Evolutionary conservation across 345 rosid genomes (phyloP).

Genomic region (Acer negundo): DNA sequence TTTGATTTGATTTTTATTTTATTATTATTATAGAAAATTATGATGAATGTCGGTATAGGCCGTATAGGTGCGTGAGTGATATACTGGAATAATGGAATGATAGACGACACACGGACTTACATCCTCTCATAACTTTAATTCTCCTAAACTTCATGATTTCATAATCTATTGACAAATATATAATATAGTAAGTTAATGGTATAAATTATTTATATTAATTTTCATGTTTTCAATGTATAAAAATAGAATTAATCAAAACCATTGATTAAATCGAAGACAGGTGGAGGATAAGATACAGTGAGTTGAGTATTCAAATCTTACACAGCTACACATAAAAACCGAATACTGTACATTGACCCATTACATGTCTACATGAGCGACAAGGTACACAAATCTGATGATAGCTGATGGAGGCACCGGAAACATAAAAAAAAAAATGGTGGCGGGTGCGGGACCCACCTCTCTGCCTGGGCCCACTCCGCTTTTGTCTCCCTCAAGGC

Average conservation of each 20-base stretch:
- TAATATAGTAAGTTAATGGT: no score
- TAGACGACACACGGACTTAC: not conserved
- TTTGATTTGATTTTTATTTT: no score
- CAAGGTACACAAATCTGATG: slow-evolving; percentile 10
- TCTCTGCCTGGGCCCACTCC: not conserved
- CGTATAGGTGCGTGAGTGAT: not conserved
- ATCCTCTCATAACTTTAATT: no score
- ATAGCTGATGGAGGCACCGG: slow-evolving; percentile 9
- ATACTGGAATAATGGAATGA: not conserved
- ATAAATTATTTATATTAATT: no score
- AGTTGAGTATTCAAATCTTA: no score
- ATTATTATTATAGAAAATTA: not conserved
- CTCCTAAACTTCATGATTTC: no score
- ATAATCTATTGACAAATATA: no score
- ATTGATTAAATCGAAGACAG: no score
- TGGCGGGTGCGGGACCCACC: not conserved
- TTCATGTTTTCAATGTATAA: no score
- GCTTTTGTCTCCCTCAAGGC: slow-evolving; percentile 20
- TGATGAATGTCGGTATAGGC: not conserved
- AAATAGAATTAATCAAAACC: no score
- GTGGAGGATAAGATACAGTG: fast-evolving
- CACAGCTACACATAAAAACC: no score
- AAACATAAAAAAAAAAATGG: not conserved
- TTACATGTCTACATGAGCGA: not conserved
- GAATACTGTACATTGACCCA: not conserved